A percentile compares a stretch with the other conserved stretches of the same genome.
Conservation (phyloP, 345 rosid genomes). For the Rhodomyrtus tomentosa region DNA sequence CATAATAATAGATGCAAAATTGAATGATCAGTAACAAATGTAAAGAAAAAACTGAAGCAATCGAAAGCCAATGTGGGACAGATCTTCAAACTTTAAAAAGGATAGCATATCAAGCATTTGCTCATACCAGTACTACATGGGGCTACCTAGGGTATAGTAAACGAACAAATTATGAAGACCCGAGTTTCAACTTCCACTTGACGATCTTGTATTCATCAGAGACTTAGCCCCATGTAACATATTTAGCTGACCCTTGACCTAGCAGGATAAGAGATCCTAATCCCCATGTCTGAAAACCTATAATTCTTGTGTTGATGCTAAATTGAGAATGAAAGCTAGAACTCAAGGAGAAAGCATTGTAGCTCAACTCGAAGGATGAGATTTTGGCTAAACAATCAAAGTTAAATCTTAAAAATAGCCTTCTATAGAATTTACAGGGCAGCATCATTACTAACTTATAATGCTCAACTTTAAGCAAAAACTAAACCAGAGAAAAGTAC, state of each 20-base stretch:
- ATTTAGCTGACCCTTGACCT: background rate
- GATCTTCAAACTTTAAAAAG: background rate
- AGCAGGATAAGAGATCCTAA: background rate
- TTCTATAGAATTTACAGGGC: background rate
- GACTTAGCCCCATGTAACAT: background rate
- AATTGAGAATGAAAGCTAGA: background rate
- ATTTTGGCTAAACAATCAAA: background rate
- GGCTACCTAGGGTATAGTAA: background rate
- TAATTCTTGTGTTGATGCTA: background rate
- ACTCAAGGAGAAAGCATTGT: background rate
- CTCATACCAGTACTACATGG: background rate
- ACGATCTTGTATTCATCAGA: background rate
- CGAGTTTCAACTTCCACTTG: background rate
- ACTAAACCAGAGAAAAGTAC: background rate
- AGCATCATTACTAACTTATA: background rate
- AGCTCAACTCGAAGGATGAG: background rate
- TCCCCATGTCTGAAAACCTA: background rate
- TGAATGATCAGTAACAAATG: background rate
- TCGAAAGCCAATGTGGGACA: background rate
- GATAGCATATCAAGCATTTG: background rate
- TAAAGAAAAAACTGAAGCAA: background rate
- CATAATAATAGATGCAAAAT: slow-evolving; percentile 17
- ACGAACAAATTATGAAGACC: background rate
- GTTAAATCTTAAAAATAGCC: too few relatives aligned
- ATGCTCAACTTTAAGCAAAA: background rate